Conservation (phyloP, 345 rosid genomes). For the Eucalyptus fibrosa region DNA sequence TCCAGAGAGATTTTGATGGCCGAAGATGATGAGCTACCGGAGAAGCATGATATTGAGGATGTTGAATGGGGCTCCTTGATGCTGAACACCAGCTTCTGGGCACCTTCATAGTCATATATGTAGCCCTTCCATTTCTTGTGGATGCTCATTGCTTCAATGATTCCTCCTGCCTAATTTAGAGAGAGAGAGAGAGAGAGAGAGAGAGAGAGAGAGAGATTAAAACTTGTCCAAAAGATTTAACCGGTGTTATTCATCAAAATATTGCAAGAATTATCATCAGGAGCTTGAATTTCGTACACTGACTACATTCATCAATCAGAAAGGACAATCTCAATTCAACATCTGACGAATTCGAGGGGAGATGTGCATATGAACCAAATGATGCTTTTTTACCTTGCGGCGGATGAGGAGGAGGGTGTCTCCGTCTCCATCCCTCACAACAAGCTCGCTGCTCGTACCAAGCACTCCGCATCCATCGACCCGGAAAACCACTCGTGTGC, state of each 20-base stretch:
- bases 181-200: neutral
- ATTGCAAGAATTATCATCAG: neutral
- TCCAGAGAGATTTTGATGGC: constrained; percentile 28
- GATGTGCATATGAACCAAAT: neutral
- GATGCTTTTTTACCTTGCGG: constrained; percentile 35
- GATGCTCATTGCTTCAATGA: constrained; percentile 55
- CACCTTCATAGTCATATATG: constrained; percentile 43
- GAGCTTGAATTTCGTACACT: neutral
- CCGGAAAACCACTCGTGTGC: constrained; percentile 38
- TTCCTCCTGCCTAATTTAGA: constrained; percentile 32
- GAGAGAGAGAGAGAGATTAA: neutral
- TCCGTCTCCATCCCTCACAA: constrained; percentile 42
- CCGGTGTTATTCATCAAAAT: neutral
- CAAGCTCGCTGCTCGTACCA: constrained; percentile 48
- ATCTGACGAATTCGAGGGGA: neutral
- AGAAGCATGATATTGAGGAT: constrained; percentile 15
- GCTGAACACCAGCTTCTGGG: constrained; percentile 50
- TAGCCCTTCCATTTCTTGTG: constrained; percentile 71
- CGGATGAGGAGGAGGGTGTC: constrained; percentile 56
- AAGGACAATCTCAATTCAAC: neutral
- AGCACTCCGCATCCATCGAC: constrained; percentile 80
- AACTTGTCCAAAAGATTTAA: neutral
- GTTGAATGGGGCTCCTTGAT: constrained; percentile 36
- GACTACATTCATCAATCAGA: neutral
- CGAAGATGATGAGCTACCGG: neutral